Base-by-base conservation (phyloP, 2,329 filamentous ascomycete genomes). In the Exophiala sp. region DNA sequence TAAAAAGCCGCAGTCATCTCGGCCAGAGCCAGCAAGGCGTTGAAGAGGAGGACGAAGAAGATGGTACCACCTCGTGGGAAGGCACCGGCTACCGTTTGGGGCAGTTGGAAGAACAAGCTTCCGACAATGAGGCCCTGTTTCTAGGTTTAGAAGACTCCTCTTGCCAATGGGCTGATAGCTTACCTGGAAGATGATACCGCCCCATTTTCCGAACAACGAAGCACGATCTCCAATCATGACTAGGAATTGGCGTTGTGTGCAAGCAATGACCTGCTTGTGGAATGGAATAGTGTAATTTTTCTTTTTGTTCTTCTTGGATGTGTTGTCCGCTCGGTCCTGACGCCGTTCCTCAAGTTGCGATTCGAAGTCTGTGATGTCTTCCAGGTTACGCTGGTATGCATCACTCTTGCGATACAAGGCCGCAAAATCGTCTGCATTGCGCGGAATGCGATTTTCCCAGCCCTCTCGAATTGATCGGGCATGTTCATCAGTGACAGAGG, bases 21-120 rank as follows among this genome's bases (percentile, higher is more conserved):
- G 4, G 80, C 78, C 43, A 86, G 66, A 3, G 83, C 81, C 32
- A 85, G 72, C 7, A 86, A 70, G 9, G 82, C 75, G 60, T 86
- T 85, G 71, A 85, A 85, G 1, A 86, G 70, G 1, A 86, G 68
- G 52, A 83, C 76, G 63, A 82, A 82, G 67, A 86, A 86, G 60
- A 86, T 72, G 1, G 81, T 78, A 67, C 81, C 82, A 39, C 83
- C 82, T 50, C 81, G 72, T 1, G 80, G 78, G 54, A 85, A 86
- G 1, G 79, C 77, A 9, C 81, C 82, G 6, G 70, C 69, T 33
- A 78, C 75, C 12, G 75, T 82, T 36, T 72, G 65, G 0, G 77
- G 80, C 34, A 79, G 71, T 55, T 82, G 71, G 62, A 74, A 82
- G 65, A 82, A 83, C 3, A 83, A 55, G 60, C 73, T 75, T 35